Evolutionary conservation across 2,329 filamentous ascomycete genomes (phyloP), one percentile per base, ranked within the genome.

Genomic region (Rutstroemia sp.): DNA sequence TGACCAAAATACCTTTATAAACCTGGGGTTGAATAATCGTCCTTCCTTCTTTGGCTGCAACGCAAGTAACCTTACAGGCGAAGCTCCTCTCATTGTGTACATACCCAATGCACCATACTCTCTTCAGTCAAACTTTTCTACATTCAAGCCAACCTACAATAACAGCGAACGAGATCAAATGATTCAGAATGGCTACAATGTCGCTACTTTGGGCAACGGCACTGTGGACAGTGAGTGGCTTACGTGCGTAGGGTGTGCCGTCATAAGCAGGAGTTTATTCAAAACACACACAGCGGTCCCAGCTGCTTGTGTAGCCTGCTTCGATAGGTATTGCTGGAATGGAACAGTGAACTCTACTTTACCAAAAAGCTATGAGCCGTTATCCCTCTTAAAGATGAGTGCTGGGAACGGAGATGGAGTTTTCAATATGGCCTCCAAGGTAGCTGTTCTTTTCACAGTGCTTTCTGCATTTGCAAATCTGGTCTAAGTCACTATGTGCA

Each of bases 311-410:
- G 76, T 73, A 47, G 67, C 78, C 51, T 99, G 94, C 74, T 96
- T 96, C 71, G 63, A 75, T 16, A 72, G 76, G 19, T 96, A 96
- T 75, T 99, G 94, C 79, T 99, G 94, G 92, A 82, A 96, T 69
- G 94, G 94, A 42, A 62, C 61, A 4, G 17, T 62, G 3, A 59
- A 67, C 46, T 58, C 57, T 4, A 62, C 48, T 2, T 50, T 45
- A 2, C 66, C 63, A 2, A 45, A 14, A 6, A 21, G 9, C 9
- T 68, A 65, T 46, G 42, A 52, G 6, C 66, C 66, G 8, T 39
- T 44, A 0, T 64, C 58, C 27, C 9, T 45, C 16, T 45, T 45
- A 6, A 34, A 34, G 12, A 10, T 34, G 4, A 34, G 10, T 34
- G 9, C 10, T 34, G 30, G 30, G 30, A 34, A 34, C 9, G 30